These are phyloP conservation scores for Candolleomyces efflorescens DNA, from an alignment of 768 basidiomycete species.

Conservation along the genomic window DNA sequence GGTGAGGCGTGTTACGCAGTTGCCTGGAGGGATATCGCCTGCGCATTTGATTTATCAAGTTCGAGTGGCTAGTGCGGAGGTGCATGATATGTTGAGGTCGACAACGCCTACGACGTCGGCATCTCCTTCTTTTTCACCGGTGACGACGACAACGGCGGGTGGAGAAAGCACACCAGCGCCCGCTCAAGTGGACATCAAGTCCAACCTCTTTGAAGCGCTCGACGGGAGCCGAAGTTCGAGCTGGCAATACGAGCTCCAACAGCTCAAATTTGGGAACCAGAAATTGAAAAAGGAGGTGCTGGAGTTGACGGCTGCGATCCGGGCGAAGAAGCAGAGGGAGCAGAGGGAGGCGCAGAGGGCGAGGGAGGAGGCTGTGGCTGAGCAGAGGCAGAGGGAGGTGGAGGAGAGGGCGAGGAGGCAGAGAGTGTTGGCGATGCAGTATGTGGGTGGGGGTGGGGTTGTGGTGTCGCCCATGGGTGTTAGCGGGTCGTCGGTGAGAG, in stretches of 20 bases:
- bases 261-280: conserved; percentile 70
- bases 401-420: not conserved
- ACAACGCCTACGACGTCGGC: no score
- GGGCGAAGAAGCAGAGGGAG: not conserved
- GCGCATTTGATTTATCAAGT: conserved; percentile 37
- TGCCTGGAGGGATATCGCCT: conserved; percentile 22
- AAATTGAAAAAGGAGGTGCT: conserved; percentile 54
- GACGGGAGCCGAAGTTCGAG: conserved; percentile 64
- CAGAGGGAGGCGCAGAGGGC: not conserved
- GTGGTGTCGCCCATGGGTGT: no score
- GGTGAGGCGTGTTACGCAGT: conserved; percentile 6
- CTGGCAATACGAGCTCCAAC: conserved; percentile 93
- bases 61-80: conserved; percentile 22
- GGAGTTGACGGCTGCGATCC: conserved; percentile 22
- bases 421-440: not conserved
- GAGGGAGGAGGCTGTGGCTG: not conserved
- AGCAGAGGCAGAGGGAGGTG: no score
- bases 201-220: conserved; percentile 47
- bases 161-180: no score
- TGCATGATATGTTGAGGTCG: not conserved
- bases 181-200: not conserved
- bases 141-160: no score
- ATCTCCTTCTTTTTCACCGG: not conserved
- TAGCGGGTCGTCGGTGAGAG: no score
- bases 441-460: not conserved